These are phyloP conservation scores for Umbellularia californica DNA, from an alignment of 164 flowering plant genomes.

Conservation along the genomic window DNA sequence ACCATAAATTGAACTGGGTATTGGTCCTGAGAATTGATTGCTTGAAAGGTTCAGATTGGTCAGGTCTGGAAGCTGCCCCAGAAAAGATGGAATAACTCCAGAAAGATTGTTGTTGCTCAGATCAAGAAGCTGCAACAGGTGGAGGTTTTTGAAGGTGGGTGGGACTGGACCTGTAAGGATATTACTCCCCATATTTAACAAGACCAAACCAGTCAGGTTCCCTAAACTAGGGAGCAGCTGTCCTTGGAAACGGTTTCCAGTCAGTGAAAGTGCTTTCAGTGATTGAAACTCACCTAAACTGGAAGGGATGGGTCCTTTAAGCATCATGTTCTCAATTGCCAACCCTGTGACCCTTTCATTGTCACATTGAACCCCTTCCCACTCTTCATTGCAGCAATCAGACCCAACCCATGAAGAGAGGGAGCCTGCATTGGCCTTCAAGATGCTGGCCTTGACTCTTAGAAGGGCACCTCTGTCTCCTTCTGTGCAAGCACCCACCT, in stretches of 20 bases:
- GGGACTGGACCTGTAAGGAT: conserved; percentile 65
- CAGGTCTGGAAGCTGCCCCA: conserved; percentile 55
- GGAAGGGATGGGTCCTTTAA: conserved; percentile 65
- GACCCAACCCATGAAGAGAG: conserved; percentile 69
- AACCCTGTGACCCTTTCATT: conserved; percentile 62
- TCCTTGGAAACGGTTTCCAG: conserved; percentile 63
- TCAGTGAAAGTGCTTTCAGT: conserved; percentile 52
- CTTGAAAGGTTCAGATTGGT: conserved; percentile 63
- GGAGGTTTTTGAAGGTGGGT: conserved; percentile 37
- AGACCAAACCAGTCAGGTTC: conserved; percentile 34
- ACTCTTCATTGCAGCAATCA: conserved; percentile 69
- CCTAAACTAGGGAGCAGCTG: conserved; percentile 64
- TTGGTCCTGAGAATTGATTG: conserved; percentile 61
- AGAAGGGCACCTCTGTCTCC: conserved; percentile 68
- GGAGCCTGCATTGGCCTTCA: conserved; percentile 60
- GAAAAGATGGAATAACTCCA: conserved; percentile 57
- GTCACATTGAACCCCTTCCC: conserved; percentile 84
- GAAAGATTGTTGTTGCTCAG: conserved; percentile 67
- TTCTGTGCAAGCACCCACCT: conserved; percentile 41
- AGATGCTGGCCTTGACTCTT: conserved; percentile 61
- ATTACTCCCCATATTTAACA: conserved; percentile 57
- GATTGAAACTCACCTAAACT: conserved; percentile 47
- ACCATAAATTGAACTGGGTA: conserved; percentile 56
- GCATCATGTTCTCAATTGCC: conserved; percentile 62
- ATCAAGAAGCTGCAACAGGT: conserved; percentile 61